Conservation (phyloP, 2,329 filamentous ascomycete species). For the Penicillium sp. region DNA sequence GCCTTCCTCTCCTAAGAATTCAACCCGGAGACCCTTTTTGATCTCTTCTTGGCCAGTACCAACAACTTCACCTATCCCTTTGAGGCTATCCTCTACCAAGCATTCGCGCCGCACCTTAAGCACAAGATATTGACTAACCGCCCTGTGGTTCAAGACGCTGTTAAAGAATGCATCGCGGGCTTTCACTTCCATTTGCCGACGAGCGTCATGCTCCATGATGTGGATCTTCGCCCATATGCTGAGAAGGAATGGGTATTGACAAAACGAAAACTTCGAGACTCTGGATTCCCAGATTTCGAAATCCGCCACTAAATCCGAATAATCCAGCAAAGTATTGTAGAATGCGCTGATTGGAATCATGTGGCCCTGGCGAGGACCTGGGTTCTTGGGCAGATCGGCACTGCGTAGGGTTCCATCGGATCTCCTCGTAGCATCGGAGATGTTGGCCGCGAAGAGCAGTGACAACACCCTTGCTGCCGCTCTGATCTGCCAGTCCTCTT, state of each 20-base stretch:
- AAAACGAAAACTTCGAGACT: constrained; percentile 74
- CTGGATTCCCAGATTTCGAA: constrained; percentile 84
- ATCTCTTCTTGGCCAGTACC: constrained; percentile 77
- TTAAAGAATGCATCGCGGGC: constrained; percentile 88
- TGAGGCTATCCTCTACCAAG: constrained; percentile 81
- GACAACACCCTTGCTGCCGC: constrained; percentile 76
- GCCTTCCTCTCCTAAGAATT: constrained; percentile 84
- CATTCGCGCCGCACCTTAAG: constrained; percentile 78
- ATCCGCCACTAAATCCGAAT: constrained; percentile 77
- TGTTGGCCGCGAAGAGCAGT: constrained; percentile 78
- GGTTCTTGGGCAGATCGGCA: constrained; percentile 27
- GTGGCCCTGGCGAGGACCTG: constrained; percentile 55
- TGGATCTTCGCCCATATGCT: constrained; percentile 91
- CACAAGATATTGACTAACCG: constrained; percentile 71
- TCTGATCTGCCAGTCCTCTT: constrained; percentile 85
- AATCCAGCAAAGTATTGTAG: constrained; percentile 82
- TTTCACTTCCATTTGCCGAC: constrained; percentile 82
- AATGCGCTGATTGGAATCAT: constrained; percentile 78
- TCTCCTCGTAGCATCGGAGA: constrained; percentile 45
- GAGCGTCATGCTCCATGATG: constrained; percentile 82
- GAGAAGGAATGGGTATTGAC: constrained; percentile 86
- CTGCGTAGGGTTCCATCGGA: constrained; percentile 32
- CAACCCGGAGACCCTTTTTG: constrained; percentile 83
- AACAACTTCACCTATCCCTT: constrained; percentile 77
- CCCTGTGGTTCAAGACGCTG: constrained; percentile 72